Evolutionary conservation across 2,329 filamentous ascomycete species (phyloP).

Genomic region (Cytospora chrysosperma): DNA sequence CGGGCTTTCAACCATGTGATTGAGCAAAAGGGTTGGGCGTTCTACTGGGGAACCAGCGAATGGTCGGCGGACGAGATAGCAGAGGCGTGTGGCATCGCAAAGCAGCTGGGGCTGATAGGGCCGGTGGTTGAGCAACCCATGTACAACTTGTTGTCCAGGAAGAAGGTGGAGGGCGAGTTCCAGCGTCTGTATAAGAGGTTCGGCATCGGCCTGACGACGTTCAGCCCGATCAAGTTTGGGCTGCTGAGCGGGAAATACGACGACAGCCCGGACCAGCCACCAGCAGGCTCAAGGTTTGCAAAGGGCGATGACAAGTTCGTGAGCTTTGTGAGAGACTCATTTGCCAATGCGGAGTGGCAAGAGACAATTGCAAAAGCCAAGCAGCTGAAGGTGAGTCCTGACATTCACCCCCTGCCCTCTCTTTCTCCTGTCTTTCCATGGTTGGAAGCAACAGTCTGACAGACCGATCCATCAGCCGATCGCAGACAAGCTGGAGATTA

Average conservation of each 20-base stretch:
- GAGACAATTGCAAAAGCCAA: constrained; percentile 56
- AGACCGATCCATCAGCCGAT: constrained; percentile 54
- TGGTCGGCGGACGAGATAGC: constrained; percentile 69
- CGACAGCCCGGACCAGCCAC: constrained; percentile 58
- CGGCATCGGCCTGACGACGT: constrained; percentile 61
- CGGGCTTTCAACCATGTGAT: constrained; percentile 71
- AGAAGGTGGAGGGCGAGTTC: constrained; percentile 64
- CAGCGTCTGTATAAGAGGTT: constrained; percentile 58
- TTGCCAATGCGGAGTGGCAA: constrained; percentile 54
- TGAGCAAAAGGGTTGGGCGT: constrained; percentile 60
- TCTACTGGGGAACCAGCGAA: constrained; percentile 73
- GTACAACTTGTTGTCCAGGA: constrained; percentile 63
- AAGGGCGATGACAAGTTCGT: constrained; percentile 58
- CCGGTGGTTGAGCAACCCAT: constrained; percentile 67
- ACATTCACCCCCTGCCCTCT: neutral
- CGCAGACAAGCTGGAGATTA: constrained; percentile 63
- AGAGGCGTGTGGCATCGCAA: constrained; percentile 59
- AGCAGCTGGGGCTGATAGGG: constrained; percentile 58
- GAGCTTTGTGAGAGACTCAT: constrained; percentile 51
- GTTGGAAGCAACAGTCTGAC: constrained; percentile 11
- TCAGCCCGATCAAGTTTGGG: constrained; percentile 55
- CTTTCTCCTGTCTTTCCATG: neutral
- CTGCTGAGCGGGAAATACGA: constrained; percentile 65
- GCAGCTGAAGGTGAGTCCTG: constrained; percentile 40
- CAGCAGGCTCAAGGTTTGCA: constrained; percentile 60